Evolutionary conservation across 257 asterid genomes (phyloP), one percentile per base, ranked within the genome.

Genomic region (Salvia splendens): DNA sequence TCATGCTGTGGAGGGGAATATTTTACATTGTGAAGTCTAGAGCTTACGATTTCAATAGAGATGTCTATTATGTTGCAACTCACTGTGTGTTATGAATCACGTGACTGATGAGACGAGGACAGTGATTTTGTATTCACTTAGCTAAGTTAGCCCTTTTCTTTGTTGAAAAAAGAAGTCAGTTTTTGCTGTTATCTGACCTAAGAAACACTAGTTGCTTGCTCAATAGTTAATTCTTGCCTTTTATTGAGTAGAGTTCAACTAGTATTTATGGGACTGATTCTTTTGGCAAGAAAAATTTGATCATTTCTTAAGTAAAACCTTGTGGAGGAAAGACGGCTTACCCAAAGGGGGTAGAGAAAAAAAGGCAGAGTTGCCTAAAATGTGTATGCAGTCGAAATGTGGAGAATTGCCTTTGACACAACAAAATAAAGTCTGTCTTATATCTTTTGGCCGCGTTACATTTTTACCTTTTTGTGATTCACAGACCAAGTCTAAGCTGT

Each of bases 401-500:
- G 30, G 58, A 10, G 6, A 24, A 4, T 24, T 53, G 1, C 8
- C 14, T 24, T 20, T 0, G 15, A 53, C 36, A 4, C 59, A 10
- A 10, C 8, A 9, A 4, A 35, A 14, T 36, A 28, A 28, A 20
- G 32, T 35, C 54, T 17, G 16, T 53, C 61, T 65, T 48, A 33
- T 49, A 45, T 5, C 56, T 1, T 49, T 58, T 62, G 5, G 2
- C 1, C 6, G 45, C 3, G 11, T 40, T 10, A 40, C 12, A 20
- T 11, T 54, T 73, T 68, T 72, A 38, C 52, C 64, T 73, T 58
- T 7, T 40, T 48, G 57, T 67, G 45, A 41, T 46, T 33, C 51
- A 42, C 91, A 91, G 98, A 88, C 98, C 20, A 89, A 84, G 75
- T 82, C 90, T 35, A 91, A 91, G 87, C 86, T 91, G 68, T 91